phyloP scores from a whole-genome alignment of 202 grass and related monocot species.

The Bolboschoenoplectus hybrid region DNA sequence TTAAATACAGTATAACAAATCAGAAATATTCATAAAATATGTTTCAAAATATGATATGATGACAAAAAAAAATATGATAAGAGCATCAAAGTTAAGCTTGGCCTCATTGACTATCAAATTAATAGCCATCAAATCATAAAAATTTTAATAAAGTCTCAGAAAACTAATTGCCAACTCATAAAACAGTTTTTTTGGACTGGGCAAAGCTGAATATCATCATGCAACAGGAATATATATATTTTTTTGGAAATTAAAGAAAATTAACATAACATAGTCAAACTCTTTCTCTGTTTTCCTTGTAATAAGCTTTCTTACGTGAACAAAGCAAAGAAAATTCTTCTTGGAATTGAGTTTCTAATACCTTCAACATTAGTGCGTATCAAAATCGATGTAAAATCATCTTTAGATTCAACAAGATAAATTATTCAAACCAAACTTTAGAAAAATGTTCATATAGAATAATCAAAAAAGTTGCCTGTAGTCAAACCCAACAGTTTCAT shows the following conservation, averaged over 20 bases:
- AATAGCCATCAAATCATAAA: not conserved
- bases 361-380: not conserved
- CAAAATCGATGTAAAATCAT: not conserved
- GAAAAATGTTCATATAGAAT: not conserved
- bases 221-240: not conserved
- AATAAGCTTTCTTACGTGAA: conserved; percentile 16
- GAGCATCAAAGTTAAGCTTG: conserved; percentile 16
- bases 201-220: not conserved
- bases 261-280: not conserved
- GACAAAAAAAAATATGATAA: conserved; percentile 7
- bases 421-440: not conserved
- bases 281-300: not conserved
- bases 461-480: not conserved
- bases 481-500: not conserved
- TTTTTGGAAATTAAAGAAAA: not conserved
- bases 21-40: not conserved
- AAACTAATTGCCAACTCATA: not conserved
- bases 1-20: not conserved
- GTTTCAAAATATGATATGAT: conserved; percentile 15
- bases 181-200: not conserved
- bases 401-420: not conserved
- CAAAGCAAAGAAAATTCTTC: not conserved
- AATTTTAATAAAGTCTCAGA: not conserved
- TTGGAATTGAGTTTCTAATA: not conserved
- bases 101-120: not conserved